Percentiles rank a stretch among this genome's conserved stretches.
Conservation (phyloP, 1,139 yeast genomes). For the Nematodospora anomalae region DNA sequence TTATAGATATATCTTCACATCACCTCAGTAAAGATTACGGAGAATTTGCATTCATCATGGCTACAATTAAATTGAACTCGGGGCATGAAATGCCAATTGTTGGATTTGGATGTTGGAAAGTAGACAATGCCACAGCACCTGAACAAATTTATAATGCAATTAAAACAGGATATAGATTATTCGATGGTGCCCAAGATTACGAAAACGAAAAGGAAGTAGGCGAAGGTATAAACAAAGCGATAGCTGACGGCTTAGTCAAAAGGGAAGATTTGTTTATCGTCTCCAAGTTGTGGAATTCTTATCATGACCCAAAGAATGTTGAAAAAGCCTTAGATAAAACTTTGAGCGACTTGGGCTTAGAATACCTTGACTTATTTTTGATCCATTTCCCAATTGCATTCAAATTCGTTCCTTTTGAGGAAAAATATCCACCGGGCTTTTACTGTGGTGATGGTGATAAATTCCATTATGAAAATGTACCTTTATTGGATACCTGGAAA, state of each 20-base stretch:
- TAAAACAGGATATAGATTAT: slow-evolving; percentile 69
- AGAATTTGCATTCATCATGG: slow-evolving; percentile 7
- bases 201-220: slow-evolving; percentile 79
- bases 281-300: slow-evolving; percentile 80
- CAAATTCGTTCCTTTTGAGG: slow-evolving; percentile 70
- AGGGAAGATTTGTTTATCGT: slow-evolving; percentile 75
- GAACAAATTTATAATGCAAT: slow-evolving; percentile 65
- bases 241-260: slow-evolving; percentile 64
- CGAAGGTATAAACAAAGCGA: slow-evolving; percentile 61
- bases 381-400: slow-evolving; percentile 82
- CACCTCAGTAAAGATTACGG: no score
- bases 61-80: slow-evolving; percentile 51
- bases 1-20: no score
- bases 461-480: slow-evolving; percentile 64
- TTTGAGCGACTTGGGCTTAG: slow-evolving; percentile 62
- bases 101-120: slow-evolving; percentile 72
- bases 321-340: slow-evolving; percentile 61
- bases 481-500: slow-evolving; percentile 75
- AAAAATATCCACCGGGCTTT: slow-evolving; percentile 73
- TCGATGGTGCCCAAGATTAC: slow-evolving; percentile 78
- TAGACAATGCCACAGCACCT: slow-evolving; percentile 55
- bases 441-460: slow-evolving; percentile 62
- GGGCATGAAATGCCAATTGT: slow-evolving; percentile 63
- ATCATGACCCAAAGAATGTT: slow-evolving; percentile 65
- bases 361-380: slow-evolving; percentile 70